These are phyloP conservation scores for Violaceomyces palustris DNA, from an alignment of 1,284 basidiomycete species.

Conservation along the genomic window DNA sequence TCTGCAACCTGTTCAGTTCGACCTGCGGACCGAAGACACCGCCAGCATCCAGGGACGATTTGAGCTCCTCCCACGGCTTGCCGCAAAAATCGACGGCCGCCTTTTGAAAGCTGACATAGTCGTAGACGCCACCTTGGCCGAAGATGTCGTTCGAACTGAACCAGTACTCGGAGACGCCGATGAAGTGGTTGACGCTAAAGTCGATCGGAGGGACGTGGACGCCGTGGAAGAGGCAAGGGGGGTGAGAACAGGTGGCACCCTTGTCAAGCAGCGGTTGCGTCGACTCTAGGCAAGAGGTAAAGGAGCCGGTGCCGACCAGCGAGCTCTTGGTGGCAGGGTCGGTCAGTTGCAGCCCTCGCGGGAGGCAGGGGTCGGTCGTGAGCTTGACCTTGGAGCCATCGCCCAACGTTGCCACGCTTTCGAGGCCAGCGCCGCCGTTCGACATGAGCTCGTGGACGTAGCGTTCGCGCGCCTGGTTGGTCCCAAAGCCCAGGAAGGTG, in stretches of 20 bases:
- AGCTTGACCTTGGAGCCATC: not conserved
- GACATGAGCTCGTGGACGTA: constrained; percentile 69
- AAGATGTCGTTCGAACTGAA: constrained; percentile 97
- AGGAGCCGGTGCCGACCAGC: constrained; percentile 74
- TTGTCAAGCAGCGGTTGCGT: constrained; percentile 81
- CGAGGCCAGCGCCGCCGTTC: constrained; percentile 9
- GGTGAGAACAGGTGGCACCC: constrained; percentile 71
- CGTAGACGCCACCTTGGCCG: constrained; percentile 86
- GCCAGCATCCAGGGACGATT: constrained; percentile 60
- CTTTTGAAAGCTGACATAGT: constrained; percentile 90
- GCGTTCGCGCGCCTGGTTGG: constrained; percentile 87
- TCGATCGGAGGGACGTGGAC: constrained; percentile 73
- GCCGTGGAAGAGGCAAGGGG: constrained; percentile 95
- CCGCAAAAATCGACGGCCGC: constrained; percentile 82
- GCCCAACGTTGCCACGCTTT: not conserved
- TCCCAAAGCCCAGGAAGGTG: constrained; percentile 97
- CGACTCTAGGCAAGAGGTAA: constrained; percentile 71
- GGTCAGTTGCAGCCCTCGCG: constrained; percentile 62
- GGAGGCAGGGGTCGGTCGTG: constrained; percentile 77
- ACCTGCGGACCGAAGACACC: constrained; percentile 60
- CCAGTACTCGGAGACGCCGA: constrained; percentile 98
- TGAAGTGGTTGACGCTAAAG: constrained; percentile 84
- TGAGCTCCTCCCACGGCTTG: constrained; percentile 71
- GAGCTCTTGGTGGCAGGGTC: constrained; percentile 56
- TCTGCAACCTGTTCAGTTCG: constrained; percentile 76